Base-by-base conservation (phyloP, 768 basidiomycete genomes). In the Mrakia gelida region DNA sequence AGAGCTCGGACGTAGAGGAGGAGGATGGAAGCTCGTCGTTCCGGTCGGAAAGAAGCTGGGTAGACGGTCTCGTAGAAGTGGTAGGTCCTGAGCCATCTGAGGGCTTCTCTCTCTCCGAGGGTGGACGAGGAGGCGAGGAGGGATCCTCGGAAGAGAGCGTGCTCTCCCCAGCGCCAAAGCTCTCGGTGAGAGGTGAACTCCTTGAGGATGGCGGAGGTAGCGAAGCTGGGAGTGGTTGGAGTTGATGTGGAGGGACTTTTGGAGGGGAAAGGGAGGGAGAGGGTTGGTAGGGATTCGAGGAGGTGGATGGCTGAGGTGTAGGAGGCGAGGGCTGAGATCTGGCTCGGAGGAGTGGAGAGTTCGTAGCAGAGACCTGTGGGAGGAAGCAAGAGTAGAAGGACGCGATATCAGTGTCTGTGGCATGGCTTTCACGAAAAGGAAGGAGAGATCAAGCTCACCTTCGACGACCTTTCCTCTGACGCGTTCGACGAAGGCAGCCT, bases 101-200 rank as follows among this genome's bases (percentile, higher is more conserved):
- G 68, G 16, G 82, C 79, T 30, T 81, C 76, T 11, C 76, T 21
- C n/a, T 80, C 77, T 15, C 76, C 23, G 18, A 71, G 71, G 5
- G 83, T 71, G 0, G 85, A 84, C 21, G 87, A 87, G 4, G 92
- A 86, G 23, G 90, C 88, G 0, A 94, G 84, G 1, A 92, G 85
- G 62, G 92, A 87, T 2, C 90, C 90, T n/a, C 95, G 88, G 86
- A 92, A 92, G n/a, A 95, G 85, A 32, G 93, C 87, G 28, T 90
- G 87, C 81, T 96, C 93, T 3, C 89, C 86, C 92, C 92, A 95
- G 71, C 94, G 87, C 87, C 93, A 94, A 15, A 95, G 87, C 81
- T 98, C 95, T 10, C 91, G 91, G 75, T 92, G 90, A 67, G 88
- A 88, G 5, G 85, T 82, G 81, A 94, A 94, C 7, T 90, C 86